These are phyloP conservation scores for Corynascus novoguineensis DNA, from an alignment of 495 filamentous ascomycete species.

Conservation along the genomic window DNA sequence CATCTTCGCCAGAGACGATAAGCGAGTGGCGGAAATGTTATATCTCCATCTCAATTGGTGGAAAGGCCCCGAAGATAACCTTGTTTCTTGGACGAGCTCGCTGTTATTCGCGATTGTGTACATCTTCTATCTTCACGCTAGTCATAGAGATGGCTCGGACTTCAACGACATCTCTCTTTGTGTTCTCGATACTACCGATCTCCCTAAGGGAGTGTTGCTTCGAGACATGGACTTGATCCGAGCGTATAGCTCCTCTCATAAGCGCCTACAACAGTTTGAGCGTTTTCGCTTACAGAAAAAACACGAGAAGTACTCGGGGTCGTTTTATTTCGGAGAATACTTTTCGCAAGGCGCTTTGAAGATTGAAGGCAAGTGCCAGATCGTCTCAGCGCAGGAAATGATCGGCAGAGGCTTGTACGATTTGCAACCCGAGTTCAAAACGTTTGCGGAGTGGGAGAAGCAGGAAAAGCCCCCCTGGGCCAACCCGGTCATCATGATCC, in stretches of 20 bases:
- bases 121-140: neutral
- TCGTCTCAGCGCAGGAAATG: neutral
- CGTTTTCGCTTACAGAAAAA: neutral
- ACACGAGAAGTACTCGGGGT: neutral
- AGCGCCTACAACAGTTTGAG: neutral
- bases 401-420: neutral
- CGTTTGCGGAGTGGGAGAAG: neutral
- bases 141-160: neutral
- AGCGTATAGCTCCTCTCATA: neutral
- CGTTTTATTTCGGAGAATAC: neutral
- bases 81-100: neutral
- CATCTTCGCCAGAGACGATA: neutral
- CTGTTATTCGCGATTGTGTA: neutral
- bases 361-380: neutral
- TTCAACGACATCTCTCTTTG: neutral
- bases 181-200: neutral
- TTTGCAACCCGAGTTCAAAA: neutral
- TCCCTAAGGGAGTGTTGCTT: neutral
- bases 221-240: neutral
- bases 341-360: neutral
- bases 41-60: neutral
- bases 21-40: neutral
- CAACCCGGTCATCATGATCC: neutral
- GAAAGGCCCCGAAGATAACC: neutral
- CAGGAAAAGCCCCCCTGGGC: neutral